Evolutionary conservation across 306 rosid genomes (phyloP), one percentile per base, ranked within the genome.

Genomic region (Prunus campanulata): DNA sequence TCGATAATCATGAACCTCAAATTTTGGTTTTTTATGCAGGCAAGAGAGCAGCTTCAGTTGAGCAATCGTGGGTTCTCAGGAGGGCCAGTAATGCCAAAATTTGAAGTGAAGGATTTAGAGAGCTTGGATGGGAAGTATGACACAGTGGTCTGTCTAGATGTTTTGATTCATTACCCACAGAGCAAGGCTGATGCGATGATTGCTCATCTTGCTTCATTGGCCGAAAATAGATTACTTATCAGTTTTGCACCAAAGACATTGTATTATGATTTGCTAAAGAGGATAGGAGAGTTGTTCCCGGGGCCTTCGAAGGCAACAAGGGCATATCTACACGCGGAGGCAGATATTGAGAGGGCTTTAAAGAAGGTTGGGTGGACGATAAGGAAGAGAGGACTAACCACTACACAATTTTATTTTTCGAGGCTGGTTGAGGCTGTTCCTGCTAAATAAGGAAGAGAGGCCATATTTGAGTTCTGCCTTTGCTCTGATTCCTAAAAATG

Each of bases 221-320:
- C 97, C 7, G 80, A 83, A 79, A 90, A 90, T 3, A 81, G 99
- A 48, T 74, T 95, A 70, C 83, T 95, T 80, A 82, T 95, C 68
- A 95, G 99, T 77, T 95, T 95, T 79, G 99, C 97, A 0, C 99
- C 99, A 1, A 95, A 90, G 83, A 95, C 97, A 22, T 85, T 92
- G 47, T 95, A 88, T 76, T 90, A 92, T 56, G 90, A 87, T 83
- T 48, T 93, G 25, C 80, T 95, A 24, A 95, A 95, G 91, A 88
- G 99, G 85, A 76, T 90, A 75, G 97, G 99, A 74, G 97, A 95
- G 93, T 74, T 95, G 81, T 95, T 95, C 83, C 97, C 99, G 0
- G 97, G 99, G 49, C 97, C 99, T 77, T 95, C 97, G 1, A 95
- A 92, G 88, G 99, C 97, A 44, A 95, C 97, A 0, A 88, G 97